Percentiles rank a stretch among this genome's conserved stretches.
Evolutionary conservation across 2,329 filamentous ascomycete species (phyloP).

Genomic region (Periconia digitata): DNA sequence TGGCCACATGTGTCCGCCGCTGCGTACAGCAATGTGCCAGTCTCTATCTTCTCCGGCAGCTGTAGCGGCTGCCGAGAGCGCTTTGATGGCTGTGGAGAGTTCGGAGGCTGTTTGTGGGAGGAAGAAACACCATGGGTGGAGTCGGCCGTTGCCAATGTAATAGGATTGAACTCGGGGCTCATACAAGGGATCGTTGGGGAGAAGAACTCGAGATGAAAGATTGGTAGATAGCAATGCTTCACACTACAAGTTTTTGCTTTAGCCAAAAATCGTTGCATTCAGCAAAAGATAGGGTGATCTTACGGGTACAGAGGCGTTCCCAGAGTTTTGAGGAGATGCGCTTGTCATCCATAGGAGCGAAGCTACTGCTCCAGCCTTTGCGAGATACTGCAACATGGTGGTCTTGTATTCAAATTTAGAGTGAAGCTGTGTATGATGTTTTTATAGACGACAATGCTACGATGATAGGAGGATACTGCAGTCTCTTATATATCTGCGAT

Average conservation of each 20-base stretch:
- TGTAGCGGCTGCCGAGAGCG: conserved; percentile 5
- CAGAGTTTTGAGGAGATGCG: not conserved
- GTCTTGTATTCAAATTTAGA: too few species aligned
- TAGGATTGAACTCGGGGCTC: conserved; percentile 13
- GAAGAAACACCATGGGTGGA: conserved; percentile 29
- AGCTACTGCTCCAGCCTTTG: not conserved
- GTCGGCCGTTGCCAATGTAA: conserved; percentile 14
- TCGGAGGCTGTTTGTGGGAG: conserved; percentile 20
- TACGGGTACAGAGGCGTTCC: not conserved
- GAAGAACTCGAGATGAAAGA: conserved; percentile 8
- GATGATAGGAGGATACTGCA: too few species aligned
- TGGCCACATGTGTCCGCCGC: conserved; percentile 16
- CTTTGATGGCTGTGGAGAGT: conserved; percentile 19
- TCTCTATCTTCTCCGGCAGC: conserved; percentile 1
- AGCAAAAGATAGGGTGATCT: not conserved
- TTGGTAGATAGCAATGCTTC: conserved; percentile 10
- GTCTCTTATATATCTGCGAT: too few species aligned
- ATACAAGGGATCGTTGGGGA: conserved; percentile 8
- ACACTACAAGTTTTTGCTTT: conserved; percentile 6
- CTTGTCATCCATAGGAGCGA: not conserved
- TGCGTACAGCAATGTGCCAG: conserved; percentile 18
- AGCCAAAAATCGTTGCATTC: not conserved
- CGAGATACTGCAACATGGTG: not conserved
- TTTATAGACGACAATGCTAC: not conserved
- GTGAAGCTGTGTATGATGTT: too few species aligned